phyloP scores from a whole-genome alignment of 768 basidiomycete species.

The Trametes gibbosa region DNA sequence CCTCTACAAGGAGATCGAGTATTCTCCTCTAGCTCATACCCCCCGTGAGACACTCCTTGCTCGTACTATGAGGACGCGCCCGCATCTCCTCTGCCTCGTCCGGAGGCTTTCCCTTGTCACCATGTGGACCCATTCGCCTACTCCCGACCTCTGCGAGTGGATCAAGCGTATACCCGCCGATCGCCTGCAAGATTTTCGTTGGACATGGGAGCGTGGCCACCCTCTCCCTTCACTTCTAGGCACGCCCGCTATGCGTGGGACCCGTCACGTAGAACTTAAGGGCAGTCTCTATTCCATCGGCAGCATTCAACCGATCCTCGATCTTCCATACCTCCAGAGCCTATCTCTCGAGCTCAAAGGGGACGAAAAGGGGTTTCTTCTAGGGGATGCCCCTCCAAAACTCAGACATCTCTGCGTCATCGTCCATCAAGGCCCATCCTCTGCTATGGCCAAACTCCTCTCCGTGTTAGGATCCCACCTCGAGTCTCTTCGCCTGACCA shows the following conservation, averaged over 20 bases:
- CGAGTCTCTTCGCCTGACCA: neutral
- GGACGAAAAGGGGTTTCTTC: neutral
- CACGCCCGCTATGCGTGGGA: neutral
- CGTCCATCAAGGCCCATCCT: neutral
- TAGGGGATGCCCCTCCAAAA: neutral
- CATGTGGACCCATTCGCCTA: slow-evolving; percentile 9
- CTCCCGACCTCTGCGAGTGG: slow-evolving; percentile 9
- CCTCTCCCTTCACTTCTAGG: neutral
- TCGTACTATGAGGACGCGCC: slow-evolving; percentile 7
- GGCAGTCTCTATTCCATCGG: slow-evolving; percentile 2
- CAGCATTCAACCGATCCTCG: slow-evolving; percentile 1
- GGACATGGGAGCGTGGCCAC: slow-evolving; percentile 12
- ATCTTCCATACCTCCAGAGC: neutral
- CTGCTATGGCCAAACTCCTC: neutral
- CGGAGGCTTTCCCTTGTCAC: slow-evolving; percentile 9
- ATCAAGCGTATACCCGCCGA: neutral
- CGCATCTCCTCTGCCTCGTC: slow-evolving; percentile 4
- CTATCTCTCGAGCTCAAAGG: slow-evolving; percentile 9
- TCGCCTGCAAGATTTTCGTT: slow-evolving; percentile 1
- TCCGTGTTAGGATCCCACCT: slow-evolving; percentile 1
- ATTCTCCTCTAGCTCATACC: neutral
- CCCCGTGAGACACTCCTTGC: slow-evolving; percentile 2
- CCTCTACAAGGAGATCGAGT: slow-evolving; percentile 8
- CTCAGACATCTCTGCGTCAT: slow-evolving; percentile 1
- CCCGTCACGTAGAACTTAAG: neutral